A percentile compares a stretch with the other conserved stretches of the same genome.
These are phyloP conservation scores for Puccinia hordei DNA, from an alignment of 1,284 basidiomycete genomes.

Conservation along the genomic window DNA sequence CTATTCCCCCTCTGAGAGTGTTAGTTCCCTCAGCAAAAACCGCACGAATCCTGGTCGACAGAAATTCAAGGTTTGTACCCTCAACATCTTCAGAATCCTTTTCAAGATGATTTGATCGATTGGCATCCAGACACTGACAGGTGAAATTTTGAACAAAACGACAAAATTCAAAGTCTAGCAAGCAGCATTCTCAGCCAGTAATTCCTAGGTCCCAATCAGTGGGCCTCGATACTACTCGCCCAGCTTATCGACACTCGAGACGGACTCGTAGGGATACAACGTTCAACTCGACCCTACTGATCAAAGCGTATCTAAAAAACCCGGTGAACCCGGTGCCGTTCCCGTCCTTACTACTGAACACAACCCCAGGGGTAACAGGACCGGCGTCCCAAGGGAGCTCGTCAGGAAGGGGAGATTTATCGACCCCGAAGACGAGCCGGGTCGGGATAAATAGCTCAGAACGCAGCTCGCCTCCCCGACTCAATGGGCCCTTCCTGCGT, in stretches of 20 bases:
- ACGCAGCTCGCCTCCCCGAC: background rate
- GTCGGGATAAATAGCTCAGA: background rate
- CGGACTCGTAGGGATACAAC: background rate
- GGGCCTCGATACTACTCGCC: background rate
- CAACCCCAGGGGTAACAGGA: too few relatives aligned
- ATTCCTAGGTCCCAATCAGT: constrained; percentile 3
- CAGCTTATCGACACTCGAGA: background rate
- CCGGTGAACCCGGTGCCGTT: constrained; percentile 16
- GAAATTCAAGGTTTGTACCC: too few relatives aligned
- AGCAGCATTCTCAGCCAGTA: background rate
- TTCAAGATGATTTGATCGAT: too few relatives aligned
- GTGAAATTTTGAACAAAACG: too few relatives aligned
- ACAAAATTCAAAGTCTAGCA: background rate
- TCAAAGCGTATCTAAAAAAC: constrained; percentile 22
- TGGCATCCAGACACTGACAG: too few relatives aligned
- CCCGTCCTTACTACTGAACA: background rate
- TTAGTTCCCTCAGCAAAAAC: too few relatives aligned
- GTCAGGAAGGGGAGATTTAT: background rate
- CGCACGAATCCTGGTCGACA: too few relatives aligned
- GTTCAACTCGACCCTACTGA: constrained; percentile 12
- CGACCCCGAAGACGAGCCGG: background rate
- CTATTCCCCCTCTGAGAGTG: too few relatives aligned
- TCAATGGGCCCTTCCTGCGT: constrained; percentile 19
- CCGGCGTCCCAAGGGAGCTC: background rate
- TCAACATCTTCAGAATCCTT: too few relatives aligned